A percentile compares a stretch with the other conserved stretches of the same genome.
These are phyloP conservation scores for Venturia aucupariae DNA, from an alignment of 2,329 filamentous ascomycete species.

Conservation along the genomic window DNA sequence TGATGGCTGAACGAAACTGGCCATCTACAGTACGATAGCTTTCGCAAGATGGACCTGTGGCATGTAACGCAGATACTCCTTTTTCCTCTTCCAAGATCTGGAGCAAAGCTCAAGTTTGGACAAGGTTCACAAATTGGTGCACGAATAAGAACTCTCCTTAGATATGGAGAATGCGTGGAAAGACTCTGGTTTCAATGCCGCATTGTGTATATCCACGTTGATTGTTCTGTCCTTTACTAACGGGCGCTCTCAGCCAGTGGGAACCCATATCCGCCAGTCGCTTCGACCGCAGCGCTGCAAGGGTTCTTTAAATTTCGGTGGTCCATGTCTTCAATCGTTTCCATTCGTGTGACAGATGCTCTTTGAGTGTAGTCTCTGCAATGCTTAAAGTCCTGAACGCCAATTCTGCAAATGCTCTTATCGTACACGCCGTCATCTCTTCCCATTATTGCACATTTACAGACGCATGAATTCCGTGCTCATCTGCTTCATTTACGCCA, in stretches of 20 bases:
- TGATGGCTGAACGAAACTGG: neutral
- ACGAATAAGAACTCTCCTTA: neutral
- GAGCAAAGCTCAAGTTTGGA: neutral
- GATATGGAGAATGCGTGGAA: neutral
- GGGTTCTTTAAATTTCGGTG: neutral
- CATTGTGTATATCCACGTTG: neutral
- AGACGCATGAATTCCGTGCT: too few species aligned
- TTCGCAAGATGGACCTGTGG: neutral
- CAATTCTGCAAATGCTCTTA: neutral
- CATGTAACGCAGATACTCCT: too few species aligned
- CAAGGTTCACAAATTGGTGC: neutral
- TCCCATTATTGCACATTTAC: neutral
- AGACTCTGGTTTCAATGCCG: neutral
- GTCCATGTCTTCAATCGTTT: neutral
- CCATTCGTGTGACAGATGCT: neutral
- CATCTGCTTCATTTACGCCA: slow-evolving; percentile 4
- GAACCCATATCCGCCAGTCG: neutral
- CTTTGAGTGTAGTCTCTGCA: neutral
- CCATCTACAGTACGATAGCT: neutral
- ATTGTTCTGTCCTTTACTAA: neutral
- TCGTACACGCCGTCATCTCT: neutral
- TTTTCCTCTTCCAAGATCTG: neutral
- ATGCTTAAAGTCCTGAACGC: neutral
- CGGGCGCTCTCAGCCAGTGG: neutral
- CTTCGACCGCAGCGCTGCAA: too few species aligned